Evolutionary conservation across 1,284 basidiomycete genomes (phyloP).

Genomic region (Takashimella koratensis): DNA sequence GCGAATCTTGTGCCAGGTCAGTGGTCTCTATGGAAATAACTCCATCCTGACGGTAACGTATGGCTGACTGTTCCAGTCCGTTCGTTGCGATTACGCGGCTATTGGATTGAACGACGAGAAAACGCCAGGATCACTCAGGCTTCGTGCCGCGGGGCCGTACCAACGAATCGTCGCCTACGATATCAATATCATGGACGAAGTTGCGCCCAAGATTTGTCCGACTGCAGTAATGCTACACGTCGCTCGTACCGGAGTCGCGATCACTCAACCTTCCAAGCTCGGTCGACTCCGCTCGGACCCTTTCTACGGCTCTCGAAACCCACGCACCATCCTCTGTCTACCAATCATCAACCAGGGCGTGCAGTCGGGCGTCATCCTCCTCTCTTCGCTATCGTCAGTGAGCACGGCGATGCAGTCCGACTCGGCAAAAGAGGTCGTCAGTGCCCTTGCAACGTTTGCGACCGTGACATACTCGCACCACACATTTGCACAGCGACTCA

Average conservation of each 20-base stretch:
- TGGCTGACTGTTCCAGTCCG: conserved; percentile 25
- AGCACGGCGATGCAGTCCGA: conserved; percentile 21
- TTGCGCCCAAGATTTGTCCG: conserved; percentile 24
- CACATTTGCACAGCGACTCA: conserved; percentile 27
- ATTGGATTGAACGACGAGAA: conserved; percentile 28
- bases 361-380: conserved; percentile 30
- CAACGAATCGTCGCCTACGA: conserved; percentile 30
- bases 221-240: conserved; percentile 35
- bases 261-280: conserved; percentile 16
- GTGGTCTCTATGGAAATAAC: too few relatives aligned
- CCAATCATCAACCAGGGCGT: conserved; percentile 34
- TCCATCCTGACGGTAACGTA: too few relatives aligned
- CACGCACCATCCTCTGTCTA: conserved; percentile 28
- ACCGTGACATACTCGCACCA: conserved; percentile 31
- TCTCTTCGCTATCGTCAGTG: conserved; percentile 25
- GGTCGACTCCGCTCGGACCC: conserved; percentile 25
- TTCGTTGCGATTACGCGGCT: conserved; percentile 38
- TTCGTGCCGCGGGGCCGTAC: conserved; percentile 33
- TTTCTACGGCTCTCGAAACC: conserved; percentile 28
- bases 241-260: conserved; percentile 23
- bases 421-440: conserved; percentile 22
- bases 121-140: conserved; percentile 9
- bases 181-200: conserved; percentile 21
- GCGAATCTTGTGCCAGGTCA: conserved; percentile 21
- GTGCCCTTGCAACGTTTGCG: conserved; percentile 34